These are phyloP conservation scores for Meripilus lineatus DNA, from an alignment of 1,284 basidiomycete genomes.

Conservation along the genomic window DNA sequence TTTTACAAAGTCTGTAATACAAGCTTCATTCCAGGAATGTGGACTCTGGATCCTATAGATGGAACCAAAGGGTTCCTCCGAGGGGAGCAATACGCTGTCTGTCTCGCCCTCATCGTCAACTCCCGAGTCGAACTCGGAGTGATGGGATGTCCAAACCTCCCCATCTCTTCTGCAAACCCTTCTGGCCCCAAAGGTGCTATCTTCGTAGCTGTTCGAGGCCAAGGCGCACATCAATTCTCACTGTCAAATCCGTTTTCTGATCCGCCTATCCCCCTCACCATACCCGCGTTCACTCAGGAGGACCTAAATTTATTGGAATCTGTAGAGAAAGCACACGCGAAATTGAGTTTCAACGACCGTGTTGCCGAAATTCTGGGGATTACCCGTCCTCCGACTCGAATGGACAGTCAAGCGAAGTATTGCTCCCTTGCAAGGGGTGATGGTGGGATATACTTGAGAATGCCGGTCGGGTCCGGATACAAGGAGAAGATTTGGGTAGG, in stretches of 20 bases:
- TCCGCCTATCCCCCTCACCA: constrained; percentile 40
- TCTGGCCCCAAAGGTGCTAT: constrained; percentile 70
- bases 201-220: constrained; percentile 80
- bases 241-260: constrained; percentile 18
- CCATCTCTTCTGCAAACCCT: constrained; percentile 52
- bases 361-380: constrained; percentile 73
- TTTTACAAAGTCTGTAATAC: too few relatives aligned
- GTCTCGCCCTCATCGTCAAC: constrained; percentile 87
- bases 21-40: constrained; percentile 62
- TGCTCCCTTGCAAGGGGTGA: constrained; percentile 85
- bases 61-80: constrained; percentile 95
- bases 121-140: constrained; percentile 84
- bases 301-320: constrained; percentile 83
- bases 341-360: constrained; percentile 76
- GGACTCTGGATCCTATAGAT: constrained; percentile 92
- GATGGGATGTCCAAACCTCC: constrained; percentile 95
- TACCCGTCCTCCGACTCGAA: constrained; percentile 66
- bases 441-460: constrained; percentile 85
- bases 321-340: constrained; percentile 90
- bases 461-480: constrained; percentile 65
- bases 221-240: constrained; percentile 74
- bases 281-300: constrained; percentile 40
- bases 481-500: constrained; percentile 44
- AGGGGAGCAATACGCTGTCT: constrained; percentile 96
- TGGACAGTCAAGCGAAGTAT: constrained; percentile 99